These are phyloP conservation scores for Aspergillus saccharolyticus DNA, from an alignment of 495 filamentous ascomycete genomes.

Conservation along the genomic window DNA sequence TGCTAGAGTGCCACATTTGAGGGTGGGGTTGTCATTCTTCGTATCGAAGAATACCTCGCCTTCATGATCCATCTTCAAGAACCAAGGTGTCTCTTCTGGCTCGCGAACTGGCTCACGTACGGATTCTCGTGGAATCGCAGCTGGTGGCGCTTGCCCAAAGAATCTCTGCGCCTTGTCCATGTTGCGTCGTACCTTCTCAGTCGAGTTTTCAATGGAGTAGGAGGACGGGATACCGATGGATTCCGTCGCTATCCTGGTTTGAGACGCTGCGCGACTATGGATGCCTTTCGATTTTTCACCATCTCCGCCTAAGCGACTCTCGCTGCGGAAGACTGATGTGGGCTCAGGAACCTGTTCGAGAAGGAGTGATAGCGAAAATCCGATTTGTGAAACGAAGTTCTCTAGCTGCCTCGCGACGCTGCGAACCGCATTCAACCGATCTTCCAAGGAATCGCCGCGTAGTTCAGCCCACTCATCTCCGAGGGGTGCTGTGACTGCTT, in stretches of 20 bases:
- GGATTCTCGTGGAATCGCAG: constrained; percentile 42
- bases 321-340: constrained; percentile 23
- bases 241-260: constrained; percentile 27
- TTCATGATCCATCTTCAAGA: constrained; percentile 82
- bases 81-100: constrained; percentile 75
- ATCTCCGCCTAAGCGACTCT: constrained; percentile 35
- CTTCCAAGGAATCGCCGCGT: constrained; percentile 87
- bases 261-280: constrained; percentile 34
- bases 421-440: constrained; percentile 72
- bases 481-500: constrained; percentile 80
- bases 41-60: constrained; percentile 84
- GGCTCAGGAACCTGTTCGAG: constrained; percentile 67
- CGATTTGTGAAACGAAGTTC: constrained; percentile 77
- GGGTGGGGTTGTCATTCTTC: constrained; percentile 62
- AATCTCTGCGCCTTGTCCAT: constrained; percentile 81
- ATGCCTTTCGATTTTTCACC: constrained; percentile 23
- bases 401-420: constrained; percentile 74
- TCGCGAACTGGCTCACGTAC: constrained; percentile 44
- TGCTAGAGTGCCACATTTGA: constrained; percentile 84
- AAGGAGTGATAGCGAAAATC: constrained; percentile 80
- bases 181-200: constrained; percentile 59
- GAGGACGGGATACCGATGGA: constrained; percentile 61
- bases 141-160: constrained; percentile 76
- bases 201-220: constrained; percentile 53
- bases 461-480: constrained; percentile 93